Base-by-base conservation (phyloP, 2,329 filamentous ascomycete species). In the Cadophora sp. region DNA sequence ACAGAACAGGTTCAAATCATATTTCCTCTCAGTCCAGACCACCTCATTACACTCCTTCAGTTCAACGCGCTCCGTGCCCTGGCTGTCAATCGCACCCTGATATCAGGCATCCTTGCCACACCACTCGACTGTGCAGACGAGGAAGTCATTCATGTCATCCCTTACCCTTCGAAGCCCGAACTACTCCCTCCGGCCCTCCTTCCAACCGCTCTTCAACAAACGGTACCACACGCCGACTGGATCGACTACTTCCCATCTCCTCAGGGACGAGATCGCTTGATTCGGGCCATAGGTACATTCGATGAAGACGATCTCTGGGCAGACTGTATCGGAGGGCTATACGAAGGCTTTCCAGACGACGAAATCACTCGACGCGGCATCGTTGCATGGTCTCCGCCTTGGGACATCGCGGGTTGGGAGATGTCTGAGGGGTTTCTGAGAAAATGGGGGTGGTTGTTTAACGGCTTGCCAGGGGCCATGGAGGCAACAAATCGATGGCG, bases 301-400 rank as follows among this genome's bases (percentile, higher is more conserved):
- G 80, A 83, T 65, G 79, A 81, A 41, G 80, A 81, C 63, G 81
- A 79, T 14, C 73, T 83, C 14, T 82, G 80, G 78, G 73, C 76
- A 13, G 82, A 83, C 73, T 76, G 75, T 45, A 76, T 81, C 62
- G 81, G 81, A 2, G 80, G 80, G 0, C 69, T 83, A 22, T 83
- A 75, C 69, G 80, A 83, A 68, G 80, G 81, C 7, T 82, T 80
- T 66, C 80, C 80, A 1, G 79, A 80, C 59, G 76, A 79, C 43
- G 80, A 82, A 70, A 67, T 82, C 45, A 76, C 79, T 71, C 61
- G 75, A 39, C 76, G 78, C 18, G 80, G 81, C 30, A 73, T 83
- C 3, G 75, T 83, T 66, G 80, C 78, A 9, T 83, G 82, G 81
- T 77, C 73, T 39, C 77, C 78, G 39, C 79, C 80, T 6, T 81